Conservation (phyloP, 495 filamentous ascomycete genomes). For the Aspergillus saccharolyticus region DNA sequence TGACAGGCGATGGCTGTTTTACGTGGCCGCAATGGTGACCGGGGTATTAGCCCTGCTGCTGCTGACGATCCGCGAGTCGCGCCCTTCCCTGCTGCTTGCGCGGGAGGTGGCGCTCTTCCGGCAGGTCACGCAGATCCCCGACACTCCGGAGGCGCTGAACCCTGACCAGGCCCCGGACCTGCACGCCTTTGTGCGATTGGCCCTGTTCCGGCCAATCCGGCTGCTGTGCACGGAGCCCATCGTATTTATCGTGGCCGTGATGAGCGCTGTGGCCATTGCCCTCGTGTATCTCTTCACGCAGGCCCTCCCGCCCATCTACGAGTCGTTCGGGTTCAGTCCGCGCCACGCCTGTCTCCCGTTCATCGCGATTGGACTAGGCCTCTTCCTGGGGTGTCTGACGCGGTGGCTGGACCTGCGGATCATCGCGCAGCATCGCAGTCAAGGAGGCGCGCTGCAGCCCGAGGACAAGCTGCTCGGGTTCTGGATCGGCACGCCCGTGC, state of each 20-base stretch:
- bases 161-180: slow-evolving; percentile 40
- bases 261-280: slow-evolving; percentile 42
- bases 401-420: slow-evolving; percentile 41
- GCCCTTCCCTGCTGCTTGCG: slow-evolving; percentile 38
- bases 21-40: slow-evolving; percentile 38
- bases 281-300: slow-evolving; percentile 55
- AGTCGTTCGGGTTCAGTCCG: slow-evolving; percentile 35
- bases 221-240: slow-evolving; percentile 49
- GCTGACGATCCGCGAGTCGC: slow-evolving; percentile 37
- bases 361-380: slow-evolving; percentile 43
- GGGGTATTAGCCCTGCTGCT: slow-evolving; percentile 28
- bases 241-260: slow-evolving; percentile 41
- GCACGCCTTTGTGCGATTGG: slow-evolving; percentile 32
- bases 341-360: slow-evolving; percentile 44
- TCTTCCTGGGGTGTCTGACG: slow-evolving; percentile 40
- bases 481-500: slow-evolving; percentile 40
- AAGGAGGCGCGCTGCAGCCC: slow-evolving; percentile 30
- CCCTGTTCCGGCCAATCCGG: slow-evolving; percentile 38
- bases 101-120: slow-evolving; percentile 27
- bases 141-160: slow-evolving; percentile 28
- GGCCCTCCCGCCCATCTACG: slow-evolving; percentile 44
- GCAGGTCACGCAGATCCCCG: slow-evolving; percentile 17
- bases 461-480: slow-evolving; percentile 52
- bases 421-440: slow-evolving; percentile 25
- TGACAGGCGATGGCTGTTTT: slow-evolving; percentile 35